Conservation (phyloP, 257 asterid species). For the Solanum gracilifrons region DNA sequence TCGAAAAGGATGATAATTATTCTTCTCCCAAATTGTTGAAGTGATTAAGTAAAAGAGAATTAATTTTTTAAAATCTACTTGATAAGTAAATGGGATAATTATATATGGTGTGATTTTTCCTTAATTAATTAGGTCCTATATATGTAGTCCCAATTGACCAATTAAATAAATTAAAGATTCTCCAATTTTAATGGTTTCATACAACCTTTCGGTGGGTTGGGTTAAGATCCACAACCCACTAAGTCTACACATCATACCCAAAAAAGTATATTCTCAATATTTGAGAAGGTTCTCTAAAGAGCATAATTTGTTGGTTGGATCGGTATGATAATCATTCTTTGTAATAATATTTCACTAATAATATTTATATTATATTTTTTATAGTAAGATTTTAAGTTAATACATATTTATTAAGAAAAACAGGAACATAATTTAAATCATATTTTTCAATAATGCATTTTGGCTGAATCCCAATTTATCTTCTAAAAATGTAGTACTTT, state of each 20-base stretch:
- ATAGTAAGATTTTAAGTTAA: neutral
- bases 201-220: neutral
- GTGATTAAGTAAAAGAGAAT: neutral
- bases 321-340: too few species aligned
- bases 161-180: neutral
- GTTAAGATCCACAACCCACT: neutral
- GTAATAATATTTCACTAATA: too few species aligned
- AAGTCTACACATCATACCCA: neutral
- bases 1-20: neutral
- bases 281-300: neutral
- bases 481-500: too few species aligned
- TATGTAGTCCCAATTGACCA: neutral
- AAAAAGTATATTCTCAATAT: neutral
- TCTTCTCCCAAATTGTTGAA: neutral
- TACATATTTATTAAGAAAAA: rapidly evolving
- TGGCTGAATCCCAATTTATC: neutral
- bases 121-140: neutral
- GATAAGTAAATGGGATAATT: neutral
- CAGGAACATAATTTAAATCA: too few species aligned
- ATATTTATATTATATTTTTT: too few species aligned
- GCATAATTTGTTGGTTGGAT: neutral
- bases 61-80: neutral
- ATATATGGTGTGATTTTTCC: neutral
- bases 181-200: neutral
- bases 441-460: too few species aligned